Percentiles rank a stretch among this genome's conserved stretches.
Conservation (phyloP, 768 basidiomycete genomes). For the Myochromella boudieri region DNA sequence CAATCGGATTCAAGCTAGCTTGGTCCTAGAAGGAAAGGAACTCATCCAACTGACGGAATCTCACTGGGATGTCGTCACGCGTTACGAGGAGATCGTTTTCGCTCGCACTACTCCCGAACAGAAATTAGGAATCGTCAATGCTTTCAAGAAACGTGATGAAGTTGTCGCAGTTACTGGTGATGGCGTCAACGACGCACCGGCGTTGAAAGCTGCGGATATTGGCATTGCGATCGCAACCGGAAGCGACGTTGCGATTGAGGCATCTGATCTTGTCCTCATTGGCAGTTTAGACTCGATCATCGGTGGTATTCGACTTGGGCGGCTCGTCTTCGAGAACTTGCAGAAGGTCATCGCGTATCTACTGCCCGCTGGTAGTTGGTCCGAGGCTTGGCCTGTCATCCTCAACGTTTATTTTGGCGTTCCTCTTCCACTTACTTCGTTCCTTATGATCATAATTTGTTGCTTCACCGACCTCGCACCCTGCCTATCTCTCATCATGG, state of each 20-base stretch:
- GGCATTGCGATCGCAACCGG: neutral
- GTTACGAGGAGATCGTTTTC: constrained; percentile 45
- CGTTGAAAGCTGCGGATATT: neutral
- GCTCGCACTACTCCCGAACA: constrained; percentile 59
- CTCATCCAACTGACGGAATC: constrained; percentile 28
- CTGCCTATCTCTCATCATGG: too few relatives aligned
- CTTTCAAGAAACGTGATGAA: neutral
- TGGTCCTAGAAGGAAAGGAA: constrained; percentile 45
- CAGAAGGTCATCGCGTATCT: constrained; percentile 47
- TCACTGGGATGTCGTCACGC: constrained; percentile 40
- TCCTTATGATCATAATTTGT: too few relatives aligned
- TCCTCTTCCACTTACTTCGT: constrained; percentile 52
- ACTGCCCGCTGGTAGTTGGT: constrained; percentile 52
- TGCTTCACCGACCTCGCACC: too few relatives aligned
- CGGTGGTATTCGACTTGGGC: constrained; percentile 56
- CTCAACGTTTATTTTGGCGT: constrained; percentile 57
- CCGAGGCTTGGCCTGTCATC: constrained; percentile 56
- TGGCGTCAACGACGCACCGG: constrained; percentile 18
- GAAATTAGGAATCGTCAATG: constrained; percentile 34
- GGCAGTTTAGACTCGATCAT: constrained; percentile 57
- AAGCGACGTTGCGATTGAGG: neutral
- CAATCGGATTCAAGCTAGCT: constrained; percentile 31
- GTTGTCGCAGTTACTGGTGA: constrained; percentile 53
- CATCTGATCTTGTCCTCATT: too few relatives aligned
- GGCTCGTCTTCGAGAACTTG: constrained; percentile 57